Conservation (phyloP, 2,329 filamentous ascomycete genomes). For the Metarhizium rileyi region DNA sequence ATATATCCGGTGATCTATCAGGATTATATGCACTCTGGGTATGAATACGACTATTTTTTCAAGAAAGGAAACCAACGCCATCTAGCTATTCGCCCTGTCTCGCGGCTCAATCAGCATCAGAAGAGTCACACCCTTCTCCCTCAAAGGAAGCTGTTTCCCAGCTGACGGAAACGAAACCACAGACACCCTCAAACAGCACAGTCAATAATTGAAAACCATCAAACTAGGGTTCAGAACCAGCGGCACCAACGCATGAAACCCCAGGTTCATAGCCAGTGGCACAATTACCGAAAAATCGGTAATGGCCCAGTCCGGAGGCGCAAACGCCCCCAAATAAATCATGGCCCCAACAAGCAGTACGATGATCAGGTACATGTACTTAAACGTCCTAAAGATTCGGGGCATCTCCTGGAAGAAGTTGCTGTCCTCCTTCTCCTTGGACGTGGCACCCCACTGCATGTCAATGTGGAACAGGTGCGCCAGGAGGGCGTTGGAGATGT, state of each 20-base stretch:
- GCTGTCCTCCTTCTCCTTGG: conserved; percentile 46
- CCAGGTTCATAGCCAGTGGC: conserved; percentile 37
- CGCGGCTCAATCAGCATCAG: no score
- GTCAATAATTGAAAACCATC: conserved; percentile 32
- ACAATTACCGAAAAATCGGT: conserved; percentile 46
- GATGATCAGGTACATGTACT: conserved; percentile 35
- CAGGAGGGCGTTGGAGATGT: conserved; percentile 31
- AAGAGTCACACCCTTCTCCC: no score
- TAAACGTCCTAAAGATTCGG: conserved; percentile 45
- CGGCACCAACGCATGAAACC: conserved; percentile 38
- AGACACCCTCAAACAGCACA: background rate
- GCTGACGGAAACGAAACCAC: background rate
- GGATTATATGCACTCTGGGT: background rate
- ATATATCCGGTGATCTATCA: background rate
- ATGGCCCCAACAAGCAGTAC: conserved; percentile 37
- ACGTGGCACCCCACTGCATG: conserved; percentile 44
- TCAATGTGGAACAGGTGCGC: conserved; percentile 33
- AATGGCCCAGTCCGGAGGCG: conserved; percentile 49
- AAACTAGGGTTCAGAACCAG: conserved; percentile 52
- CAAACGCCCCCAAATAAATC: conserved; percentile 38
- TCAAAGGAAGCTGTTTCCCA: background rate
- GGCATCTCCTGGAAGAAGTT: conserved; percentile 48
- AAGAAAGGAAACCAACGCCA: background rate
- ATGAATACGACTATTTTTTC: background rate
- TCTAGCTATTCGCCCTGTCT: no score